phyloP scores from a whole-genome alignment of 108 stramenopile genomes.

The Epithemia pelagica region DNA sequence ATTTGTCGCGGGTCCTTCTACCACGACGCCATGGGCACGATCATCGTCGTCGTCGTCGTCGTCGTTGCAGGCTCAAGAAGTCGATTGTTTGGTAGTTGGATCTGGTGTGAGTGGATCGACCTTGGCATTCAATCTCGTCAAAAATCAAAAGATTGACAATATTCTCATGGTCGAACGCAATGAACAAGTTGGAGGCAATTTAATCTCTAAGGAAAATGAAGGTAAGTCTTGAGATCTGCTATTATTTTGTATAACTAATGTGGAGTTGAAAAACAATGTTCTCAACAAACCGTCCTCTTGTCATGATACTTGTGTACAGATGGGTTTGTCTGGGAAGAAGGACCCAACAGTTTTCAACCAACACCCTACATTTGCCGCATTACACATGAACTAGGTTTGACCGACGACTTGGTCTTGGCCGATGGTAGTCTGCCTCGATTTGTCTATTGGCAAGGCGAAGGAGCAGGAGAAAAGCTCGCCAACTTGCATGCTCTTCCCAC shows the following conservation, averaged over 20 bases:
- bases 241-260: no score
- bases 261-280: no score
- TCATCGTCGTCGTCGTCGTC: no score
- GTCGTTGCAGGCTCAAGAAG: constrained; percentile 4
- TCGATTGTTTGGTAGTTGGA: constrained; percentile 87
- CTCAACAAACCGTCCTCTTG: no score
- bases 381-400: constrained; percentile 84
- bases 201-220: constrained; percentile 59
- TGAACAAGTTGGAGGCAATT: constrained; percentile 89
- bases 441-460: constrained; percentile 69
- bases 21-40: no score
- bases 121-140: constrained; percentile 80
- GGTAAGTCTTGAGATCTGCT: not conserved
- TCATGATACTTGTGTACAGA: no score
- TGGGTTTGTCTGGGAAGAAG: constrained; percentile 94
- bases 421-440: constrained; percentile 78
- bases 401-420: constrained; percentile 88
- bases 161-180: constrained; percentile 77
- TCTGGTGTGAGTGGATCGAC: constrained; percentile 89
- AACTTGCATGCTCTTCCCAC: constrained; percentile 92
- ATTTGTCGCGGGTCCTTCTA: no score
- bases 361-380: constrained; percentile 84
- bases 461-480: constrained; percentile 16
- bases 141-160: constrained; percentile 31
- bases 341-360: constrained; percentile 91